These are phyloP conservation scores for Rhytidiadelphus loreus DNA, from an alignment of 225 moss, liverwort and hornwort species.

Conservation along the genomic window DNA sequence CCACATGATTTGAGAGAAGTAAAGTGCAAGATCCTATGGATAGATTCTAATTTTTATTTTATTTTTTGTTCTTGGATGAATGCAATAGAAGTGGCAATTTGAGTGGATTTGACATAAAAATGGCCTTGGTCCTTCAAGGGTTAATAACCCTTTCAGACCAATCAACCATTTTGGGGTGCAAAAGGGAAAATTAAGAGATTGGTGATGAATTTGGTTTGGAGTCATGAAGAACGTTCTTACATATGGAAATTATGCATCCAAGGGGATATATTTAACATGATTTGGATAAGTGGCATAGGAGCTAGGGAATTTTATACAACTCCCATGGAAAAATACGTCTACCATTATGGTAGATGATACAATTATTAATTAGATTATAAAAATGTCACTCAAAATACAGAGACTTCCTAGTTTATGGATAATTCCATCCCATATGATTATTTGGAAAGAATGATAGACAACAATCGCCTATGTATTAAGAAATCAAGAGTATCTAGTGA, in stretches of 20 bases:
- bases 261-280: neutral
- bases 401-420: neutral
- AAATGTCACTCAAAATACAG: neutral
- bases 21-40: too few species aligned
- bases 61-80: too few species aligned
- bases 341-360: neutral
- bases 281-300: neutral
- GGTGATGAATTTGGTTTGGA: neutral
- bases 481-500: neutral
- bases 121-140: too few species aligned
- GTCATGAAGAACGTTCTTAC: accelerated
- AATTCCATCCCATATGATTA: neutral
- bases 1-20: too few species aligned
- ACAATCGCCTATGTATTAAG: neutral
- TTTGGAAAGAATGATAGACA: neutral
- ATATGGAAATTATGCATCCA: neutral
- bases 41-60: too few species aligned
- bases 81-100: too few species aligned
- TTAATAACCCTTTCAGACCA: neutral
- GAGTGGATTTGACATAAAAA: too few species aligned
- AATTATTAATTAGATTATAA: neutral
- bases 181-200: neutral
- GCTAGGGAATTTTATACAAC: neutral
- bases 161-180: accelerated
- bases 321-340: neutral